A percentile compares a stretch with the other conserved stretches of the same genome.
Evolutionary conservation across 169 alveolate genomes (phyloP).

Genomic region (Cryptosporidium canis): DNA sequence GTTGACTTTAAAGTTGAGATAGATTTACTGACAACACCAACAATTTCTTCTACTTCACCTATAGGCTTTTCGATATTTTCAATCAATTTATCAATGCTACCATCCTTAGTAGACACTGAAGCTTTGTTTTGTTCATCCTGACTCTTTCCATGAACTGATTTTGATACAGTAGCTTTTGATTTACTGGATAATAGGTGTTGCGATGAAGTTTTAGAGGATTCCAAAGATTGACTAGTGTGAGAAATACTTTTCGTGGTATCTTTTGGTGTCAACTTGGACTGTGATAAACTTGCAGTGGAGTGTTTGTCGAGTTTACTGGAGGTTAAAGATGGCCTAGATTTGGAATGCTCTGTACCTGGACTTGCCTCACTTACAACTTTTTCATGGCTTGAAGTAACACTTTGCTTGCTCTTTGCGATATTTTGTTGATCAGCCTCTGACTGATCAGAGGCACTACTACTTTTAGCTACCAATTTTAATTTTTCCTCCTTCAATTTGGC

Average conservation of each 20-base stretch:
- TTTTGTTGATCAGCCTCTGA: background rate
- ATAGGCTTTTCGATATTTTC: slow-evolving; percentile 46
- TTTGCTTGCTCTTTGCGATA: background rate
- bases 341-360: background rate
- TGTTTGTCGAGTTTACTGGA: background rate
- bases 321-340: background rate
- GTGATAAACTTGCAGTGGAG: background rate
- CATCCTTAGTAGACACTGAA: background rate
- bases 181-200: background rate
- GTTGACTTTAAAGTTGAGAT: background rate
- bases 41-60: slow-evolving; percentile 30
- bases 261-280: background rate
- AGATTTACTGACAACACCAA: slow-evolving; percentile 4
- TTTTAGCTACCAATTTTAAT: background rate
- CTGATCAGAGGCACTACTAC: background rate
- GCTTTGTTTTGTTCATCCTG: background rate
- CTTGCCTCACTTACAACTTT: background rate
- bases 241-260: background rate
- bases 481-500: background rate
- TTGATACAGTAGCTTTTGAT: background rate
- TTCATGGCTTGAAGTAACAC: background rate
- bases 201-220: background rate
- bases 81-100: slow-evolving; percentile 10
- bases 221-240: background rate
- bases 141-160: background rate